A percentile compares a stretch with the other conserved stretches of the same genome.
phyloP scores from a whole-genome alignment of 1,284 basidiomycete species.

The Xanthoconium separans region DNA sequence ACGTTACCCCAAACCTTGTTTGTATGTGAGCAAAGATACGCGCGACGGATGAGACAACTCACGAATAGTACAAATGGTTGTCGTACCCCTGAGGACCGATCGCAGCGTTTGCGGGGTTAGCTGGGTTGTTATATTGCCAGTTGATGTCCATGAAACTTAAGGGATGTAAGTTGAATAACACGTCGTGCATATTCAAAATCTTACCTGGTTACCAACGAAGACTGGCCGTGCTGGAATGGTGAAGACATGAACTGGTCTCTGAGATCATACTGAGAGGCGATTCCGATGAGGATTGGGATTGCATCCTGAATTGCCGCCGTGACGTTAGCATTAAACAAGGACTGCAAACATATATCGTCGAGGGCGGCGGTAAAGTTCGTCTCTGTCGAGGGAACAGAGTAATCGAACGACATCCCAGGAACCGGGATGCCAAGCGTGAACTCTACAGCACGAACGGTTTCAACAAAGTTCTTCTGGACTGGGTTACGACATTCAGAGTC shows the following conservation, averaged over 20 bases:
- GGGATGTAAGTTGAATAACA: slow-evolving; percentile 3
- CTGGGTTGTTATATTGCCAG: slow-evolving; percentile 67
- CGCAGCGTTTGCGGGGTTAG: slow-evolving; percentile 67
- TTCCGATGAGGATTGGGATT: slow-evolving; percentile 47
- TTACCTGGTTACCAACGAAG: slow-evolving; percentile 48
- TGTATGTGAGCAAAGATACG: slow-evolving; percentile 7
- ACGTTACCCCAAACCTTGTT: slow-evolving; percentile 55
- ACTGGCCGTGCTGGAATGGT: slow-evolving; percentile 17
- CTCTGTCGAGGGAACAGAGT: slow-evolving; percentile 35
- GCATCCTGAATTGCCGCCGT: slow-evolving; percentile 44
- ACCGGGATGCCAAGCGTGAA: slow-evolving; percentile 53
- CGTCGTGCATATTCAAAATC: not conserved
- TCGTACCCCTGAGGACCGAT: slow-evolving; percentile 74
- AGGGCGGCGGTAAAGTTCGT: slow-evolving; percentile 48
- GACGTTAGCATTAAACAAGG: slow-evolving; percentile 46
- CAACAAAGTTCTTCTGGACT: slow-evolving; percentile 75
- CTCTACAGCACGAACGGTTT: slow-evolving; percentile 64
- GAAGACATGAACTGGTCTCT: slow-evolving; percentile 27
- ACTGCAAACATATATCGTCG: slow-evolving; percentile 25
- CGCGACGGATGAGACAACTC: slow-evolving; percentile 21
- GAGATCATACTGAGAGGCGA: slow-evolving; percentile 37
- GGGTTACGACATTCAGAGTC: slow-evolving; percentile 1
- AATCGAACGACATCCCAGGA: slow-evolving; percentile 42
- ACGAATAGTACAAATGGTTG: slow-evolving; percentile 77
- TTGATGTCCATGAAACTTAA: slow-evolving; percentile 73